Percentiles rank a stretch among this genome's conserved stretches.
Conservation (phyloP, 257 asterid species). For the Solanum dulcamara region DNA sequence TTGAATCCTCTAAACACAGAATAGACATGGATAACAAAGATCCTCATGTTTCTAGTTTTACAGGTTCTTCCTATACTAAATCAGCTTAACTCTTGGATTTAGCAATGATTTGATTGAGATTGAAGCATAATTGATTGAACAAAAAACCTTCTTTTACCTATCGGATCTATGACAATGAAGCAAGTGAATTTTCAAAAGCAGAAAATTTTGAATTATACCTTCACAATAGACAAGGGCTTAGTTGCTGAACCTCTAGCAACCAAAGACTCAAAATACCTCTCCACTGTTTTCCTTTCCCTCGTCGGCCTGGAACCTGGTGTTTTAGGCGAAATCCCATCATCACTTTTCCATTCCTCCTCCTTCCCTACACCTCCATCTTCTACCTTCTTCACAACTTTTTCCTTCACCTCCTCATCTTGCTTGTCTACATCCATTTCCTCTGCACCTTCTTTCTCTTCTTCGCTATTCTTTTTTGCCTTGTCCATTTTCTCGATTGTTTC, state of each 20-base stretch:
- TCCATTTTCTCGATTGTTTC: not conserved
- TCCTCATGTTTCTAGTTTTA: not conserved
- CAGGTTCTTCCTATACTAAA: not conserved
- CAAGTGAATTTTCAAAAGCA: not conserved
- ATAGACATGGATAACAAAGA: not conserved
- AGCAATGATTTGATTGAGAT: not conserved
- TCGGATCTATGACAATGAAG: not conserved
- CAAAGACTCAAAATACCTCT: conserved; percentile 44
- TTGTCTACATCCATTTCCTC: not conserved
- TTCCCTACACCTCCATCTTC: not conserved
- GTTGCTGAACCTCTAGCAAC: conserved; percentile 23
- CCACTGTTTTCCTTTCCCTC: conserved; percentile 83
- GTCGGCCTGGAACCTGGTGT: conserved; percentile 56
- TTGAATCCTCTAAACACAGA: not conserved
- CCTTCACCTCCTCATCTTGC: not conserved
- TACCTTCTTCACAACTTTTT: not conserved
- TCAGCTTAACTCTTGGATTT: not conserved
- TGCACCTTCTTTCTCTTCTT: not conserved
- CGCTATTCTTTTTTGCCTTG: not conserved
- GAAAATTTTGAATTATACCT: conserved; percentile 22
- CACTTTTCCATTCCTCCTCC: not conserved
- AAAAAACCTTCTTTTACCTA: not conserved
- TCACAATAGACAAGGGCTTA: conserved; percentile 56
- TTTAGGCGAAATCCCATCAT: conserved; percentile 15
- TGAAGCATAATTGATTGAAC: not conserved